Base-by-base conservation (phyloP, 192 early-diverging fungal genomes). In the Phlyctochytrium bullatum region DNA sequence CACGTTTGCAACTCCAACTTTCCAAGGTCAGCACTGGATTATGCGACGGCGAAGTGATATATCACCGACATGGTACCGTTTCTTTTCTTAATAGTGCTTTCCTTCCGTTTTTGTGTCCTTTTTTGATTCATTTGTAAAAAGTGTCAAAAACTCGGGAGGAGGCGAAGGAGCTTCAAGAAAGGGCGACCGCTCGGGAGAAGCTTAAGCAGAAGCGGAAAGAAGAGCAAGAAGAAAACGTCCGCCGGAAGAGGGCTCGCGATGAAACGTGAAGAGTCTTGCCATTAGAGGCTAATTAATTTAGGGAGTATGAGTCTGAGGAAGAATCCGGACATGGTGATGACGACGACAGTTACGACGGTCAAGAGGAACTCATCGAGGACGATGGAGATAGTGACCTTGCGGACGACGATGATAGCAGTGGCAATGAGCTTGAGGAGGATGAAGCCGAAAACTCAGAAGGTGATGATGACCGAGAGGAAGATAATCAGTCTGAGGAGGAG, bases 11-110 rank as follows among this genome's bases (percentile, higher is more conserved):
- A 36, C 77, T 97, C 50, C 68, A 78, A 53, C 78, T 99, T 52
- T 71, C 92, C 61, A 99, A 99, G 83, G 89, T 99, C 50, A 86
- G 95, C 69, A 86, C 73, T 35, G 97, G 93, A 0, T 67, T 99
- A 61, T 93, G 93, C 66, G 88, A 86, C 36, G 97, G 95, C 34
- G 93, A 96, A 52, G 88, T 99, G n/a, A 74, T 99, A 29, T 92
- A 90, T 76, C 95, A 99, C 79, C 83, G 83, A 52, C 88, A 86
- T 67, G 68, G 88, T 90, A 29, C 32, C 47, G 23, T 31, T 20
- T 35, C 27, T 23, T 59, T 28, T 52, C 24, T 57, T 17, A 29
- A 47, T 0, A 69, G 1, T 17, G 47, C 0, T 29, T 59, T 0
- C 25, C 10, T 60, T 62, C 27, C 25, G 20, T 1, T 36, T 20